A percentile compares a stretch with the other conserved stretches of the same genome.
These are phyloP conservation scores for Coemansia asiatica DNA, from an alignment of 192 early-diverging fungal species.

Conservation along the genomic window DNA sequence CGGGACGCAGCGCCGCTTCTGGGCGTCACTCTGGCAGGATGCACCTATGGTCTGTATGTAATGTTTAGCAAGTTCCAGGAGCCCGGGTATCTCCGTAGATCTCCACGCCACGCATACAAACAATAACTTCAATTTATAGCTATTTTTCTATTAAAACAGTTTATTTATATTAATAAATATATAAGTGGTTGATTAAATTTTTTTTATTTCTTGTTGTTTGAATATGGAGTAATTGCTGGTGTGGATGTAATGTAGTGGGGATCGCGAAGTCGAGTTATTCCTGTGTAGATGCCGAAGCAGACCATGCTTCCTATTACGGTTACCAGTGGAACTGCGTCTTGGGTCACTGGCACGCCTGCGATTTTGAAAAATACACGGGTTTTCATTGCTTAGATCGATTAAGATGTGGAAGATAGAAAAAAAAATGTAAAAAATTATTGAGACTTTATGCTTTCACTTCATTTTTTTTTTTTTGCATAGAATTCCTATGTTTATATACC, in stretches of 20 bases:
- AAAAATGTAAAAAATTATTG: too few species aligned
- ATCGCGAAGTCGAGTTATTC: constrained; percentile 42
- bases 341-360: constrained; percentile 44
- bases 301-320: constrained; percentile 24
- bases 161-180: background rate
- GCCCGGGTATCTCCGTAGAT: constrained; percentile 47
- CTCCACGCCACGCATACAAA: constrained; percentile 43
- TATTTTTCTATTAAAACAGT: background rate
- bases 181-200: background rate
- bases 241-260: constrained; percentile 30
- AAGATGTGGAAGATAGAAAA: too few species aligned
- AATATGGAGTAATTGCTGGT: background rate
- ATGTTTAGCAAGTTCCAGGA: constrained; percentile 53
- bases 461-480: background rate
- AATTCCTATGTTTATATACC: background rate
- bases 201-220: background rate
- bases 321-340: constrained; percentile 33
- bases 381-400: constrained; percentile 14
- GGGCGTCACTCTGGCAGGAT: constrained; percentile 44
- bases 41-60: constrained; percentile 48
- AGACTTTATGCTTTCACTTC: background rate
- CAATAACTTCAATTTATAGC: background rate
- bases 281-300: constrained; percentile 41
- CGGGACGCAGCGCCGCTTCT: constrained; percentile 45
- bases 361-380: constrained; percentile 34